These are phyloP conservation scores for Scedosporium boydii DNA, from an alignment of 2,329 filamentous ascomycete species.

Conservation along the genomic window DNA sequence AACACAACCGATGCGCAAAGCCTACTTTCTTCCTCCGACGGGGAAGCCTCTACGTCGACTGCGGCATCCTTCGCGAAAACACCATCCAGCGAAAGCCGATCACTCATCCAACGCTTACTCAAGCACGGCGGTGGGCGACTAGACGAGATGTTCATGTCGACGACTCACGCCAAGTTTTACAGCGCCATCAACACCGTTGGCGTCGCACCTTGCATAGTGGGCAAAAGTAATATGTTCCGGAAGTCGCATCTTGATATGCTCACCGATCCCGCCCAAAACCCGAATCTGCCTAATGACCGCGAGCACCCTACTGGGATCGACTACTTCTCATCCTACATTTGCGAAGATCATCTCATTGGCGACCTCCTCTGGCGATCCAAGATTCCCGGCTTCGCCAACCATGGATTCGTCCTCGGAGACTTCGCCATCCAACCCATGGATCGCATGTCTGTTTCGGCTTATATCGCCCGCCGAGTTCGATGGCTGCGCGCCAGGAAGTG, in stretches of 20 bases:
- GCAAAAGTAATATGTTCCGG: constrained; percentile 98
- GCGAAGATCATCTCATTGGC: constrained; percentile 93
- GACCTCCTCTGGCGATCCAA: constrained; percentile 76
- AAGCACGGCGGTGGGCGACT: constrained; percentile 64
- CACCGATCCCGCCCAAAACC: constrained; percentile 40
- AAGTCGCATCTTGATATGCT: constrained; percentile 78
- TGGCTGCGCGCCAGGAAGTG: constrained; percentile 94
- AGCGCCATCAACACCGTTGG: constrained; percentile 90
- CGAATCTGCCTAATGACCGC: constrained; percentile 22
- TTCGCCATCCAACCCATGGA: constrained; percentile 84
- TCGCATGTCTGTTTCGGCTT: constrained; percentile 67
- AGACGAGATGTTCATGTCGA: constrained; percentile 91
- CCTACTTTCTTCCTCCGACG: not conserved
- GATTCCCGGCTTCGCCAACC: constrained; percentile 60
- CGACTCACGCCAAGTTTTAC: constrained; percentile 94
- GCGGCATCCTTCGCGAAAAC: not conserved
- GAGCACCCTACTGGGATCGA: constrained; percentile 62
- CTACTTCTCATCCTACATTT: constrained; percentile 92
- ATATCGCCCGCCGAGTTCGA: constrained; percentile 70
- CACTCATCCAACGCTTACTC: constrained; percentile 19
- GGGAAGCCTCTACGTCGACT: not conserved
- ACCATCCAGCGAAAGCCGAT: not conserved
- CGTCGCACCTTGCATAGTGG: constrained; percentile 85
- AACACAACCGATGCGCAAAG: constrained; percentile 10
- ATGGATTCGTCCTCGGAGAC: constrained; percentile 76